phyloP scores from a whole-genome alignment of 225 moss, liverwort and hornwort species.

The Marchantia polymorpha region DNA sequence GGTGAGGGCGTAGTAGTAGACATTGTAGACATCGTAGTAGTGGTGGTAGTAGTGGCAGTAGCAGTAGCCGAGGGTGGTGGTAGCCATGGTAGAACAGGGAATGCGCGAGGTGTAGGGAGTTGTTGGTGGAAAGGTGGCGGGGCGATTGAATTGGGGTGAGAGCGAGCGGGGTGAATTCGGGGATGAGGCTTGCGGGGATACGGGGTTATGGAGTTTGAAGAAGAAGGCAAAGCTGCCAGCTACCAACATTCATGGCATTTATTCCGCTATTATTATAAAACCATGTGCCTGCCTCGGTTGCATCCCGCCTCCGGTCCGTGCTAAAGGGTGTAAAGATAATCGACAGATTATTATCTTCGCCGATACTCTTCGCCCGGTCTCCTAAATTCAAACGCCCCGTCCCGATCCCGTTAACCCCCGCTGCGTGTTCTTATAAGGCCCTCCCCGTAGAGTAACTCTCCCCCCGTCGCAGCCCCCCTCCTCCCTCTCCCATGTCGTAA shows the following conservation, averaged over 20 bases:
- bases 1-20: not conserved
- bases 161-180: not conserved
- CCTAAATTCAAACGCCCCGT: not conserved
- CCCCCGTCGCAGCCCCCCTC: not conserved
- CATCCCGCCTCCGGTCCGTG: conserved; percentile 4
- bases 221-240: conserved; percentile 9
- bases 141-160: not conserved
- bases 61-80: not conserved
- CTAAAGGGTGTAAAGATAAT: conserved; percentile 5
- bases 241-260: conserved; percentile 14
- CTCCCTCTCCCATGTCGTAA: not conserved
- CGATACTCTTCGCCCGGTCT: not conserved
- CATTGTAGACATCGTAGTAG: too few species aligned
- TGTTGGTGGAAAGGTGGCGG: not conserved
- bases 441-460: not conserved
- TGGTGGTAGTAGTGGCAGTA: not conserved
- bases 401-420: not conserved
- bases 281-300: conserved; percentile 10
- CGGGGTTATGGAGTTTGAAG: conserved; percentile 10
- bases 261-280: conserved; percentile 8
- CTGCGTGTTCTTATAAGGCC: not conserved
- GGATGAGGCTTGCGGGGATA: not conserved
- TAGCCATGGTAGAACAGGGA: too few species aligned
- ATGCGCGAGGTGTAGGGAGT: not conserved
- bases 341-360: not conserved